Base-by-base conservation (phyloP, 805 yeast species). In the Yarrowia sp. region DNA sequence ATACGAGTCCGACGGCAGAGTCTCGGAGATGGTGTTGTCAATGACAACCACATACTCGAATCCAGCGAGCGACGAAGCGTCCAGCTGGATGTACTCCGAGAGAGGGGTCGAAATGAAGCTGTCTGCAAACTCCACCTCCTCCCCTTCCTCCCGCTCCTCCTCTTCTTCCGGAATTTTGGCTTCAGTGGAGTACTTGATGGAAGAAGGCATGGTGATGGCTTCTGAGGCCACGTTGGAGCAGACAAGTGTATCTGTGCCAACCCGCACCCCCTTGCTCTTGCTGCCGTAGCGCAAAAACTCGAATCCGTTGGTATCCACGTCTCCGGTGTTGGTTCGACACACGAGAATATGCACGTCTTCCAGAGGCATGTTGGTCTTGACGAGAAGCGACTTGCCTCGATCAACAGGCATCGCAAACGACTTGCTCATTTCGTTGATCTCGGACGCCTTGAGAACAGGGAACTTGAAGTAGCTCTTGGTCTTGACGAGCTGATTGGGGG, bases 401-500 rank as follows among this genome's bases (percentile, higher is more conserved):
- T 63, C 67, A 3, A 63, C 46, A 7, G 56, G 38, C 56, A 63
- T 63, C n/a, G 46, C 56, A 38, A 63, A 63, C 36, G 56, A 49
- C 40, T 41, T 63, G 43, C 43, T 15, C 41, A 59, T 59, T 10
- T 59, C 65, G 65, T 45, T 45, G 52, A 59, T 59, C 26, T 63
- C 56, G 12, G 55, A 46, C 32, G 56, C 48, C 38, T 49, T 63
- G 26, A 63, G 46, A 22, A 63, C 67, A 8, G 55, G 55, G 48
- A 63, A 63, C 26, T 63, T 63, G 40, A 63, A 48, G 56, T 48
- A 63, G 11, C 48, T 38, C 22, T 63, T 63, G 11, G 67, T 48
- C 40, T 63, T 63, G 40, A 63, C 67, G 36, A 63, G 55, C 40
- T 63, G 67, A 26, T 63, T 63, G 22, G 67, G 67, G 22, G 67